A percentile compares a stretch with the other conserved stretches of the same genome.
Evolutionary conservation across 108 stramenopile genomes (phyloP).

Genomic region (Fistulifera pelliculosa): DNA sequence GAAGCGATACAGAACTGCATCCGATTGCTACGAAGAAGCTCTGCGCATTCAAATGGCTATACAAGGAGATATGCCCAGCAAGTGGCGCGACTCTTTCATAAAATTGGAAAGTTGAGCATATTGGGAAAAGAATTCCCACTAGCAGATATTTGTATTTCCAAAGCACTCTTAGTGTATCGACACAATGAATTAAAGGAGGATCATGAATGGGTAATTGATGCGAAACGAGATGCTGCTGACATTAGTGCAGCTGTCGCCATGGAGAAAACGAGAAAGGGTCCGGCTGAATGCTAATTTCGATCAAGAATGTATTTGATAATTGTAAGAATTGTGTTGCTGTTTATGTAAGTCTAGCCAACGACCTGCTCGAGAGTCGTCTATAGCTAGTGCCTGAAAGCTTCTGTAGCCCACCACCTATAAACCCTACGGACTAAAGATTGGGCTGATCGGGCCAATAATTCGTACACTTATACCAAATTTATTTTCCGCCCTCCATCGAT

Average conservation of each 20-base stretch:
- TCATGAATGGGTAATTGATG: slow-evolving; percentile 71
- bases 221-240: slow-evolving; percentile 64
- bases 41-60: slow-evolving; percentile 40
- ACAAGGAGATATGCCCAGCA: slow-evolving; percentile 53
- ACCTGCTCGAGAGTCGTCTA: no score
- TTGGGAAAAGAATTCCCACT: slow-evolving; percentile 33
- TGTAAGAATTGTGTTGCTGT: background rate
- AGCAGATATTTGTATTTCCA: slow-evolving; percentile 45
- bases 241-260: slow-evolving; percentile 65
- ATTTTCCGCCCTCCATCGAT: no score
- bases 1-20: slow-evolving; percentile 46
- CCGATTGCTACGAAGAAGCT: slow-evolving; percentile 60
- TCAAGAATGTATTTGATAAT: background rate
- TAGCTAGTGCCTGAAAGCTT: no score
- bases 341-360: no score
- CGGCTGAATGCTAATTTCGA: background rate
- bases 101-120: slow-evolving; percentile 61
- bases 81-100: slow-evolving; percentile 70
- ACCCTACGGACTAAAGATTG: no score
- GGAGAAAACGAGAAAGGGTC: slow-evolving; percentile 1
- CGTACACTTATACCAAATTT: no score
- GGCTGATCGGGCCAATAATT: no score
- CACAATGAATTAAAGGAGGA: slow-evolving; percentile 50
- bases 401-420: no score
- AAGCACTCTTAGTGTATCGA: slow-evolving; percentile 55